Evolutionary conservation across 768 basidiomycete genomes (phyloP).

Genomic region (Boletus vermiculosoides): DNA sequence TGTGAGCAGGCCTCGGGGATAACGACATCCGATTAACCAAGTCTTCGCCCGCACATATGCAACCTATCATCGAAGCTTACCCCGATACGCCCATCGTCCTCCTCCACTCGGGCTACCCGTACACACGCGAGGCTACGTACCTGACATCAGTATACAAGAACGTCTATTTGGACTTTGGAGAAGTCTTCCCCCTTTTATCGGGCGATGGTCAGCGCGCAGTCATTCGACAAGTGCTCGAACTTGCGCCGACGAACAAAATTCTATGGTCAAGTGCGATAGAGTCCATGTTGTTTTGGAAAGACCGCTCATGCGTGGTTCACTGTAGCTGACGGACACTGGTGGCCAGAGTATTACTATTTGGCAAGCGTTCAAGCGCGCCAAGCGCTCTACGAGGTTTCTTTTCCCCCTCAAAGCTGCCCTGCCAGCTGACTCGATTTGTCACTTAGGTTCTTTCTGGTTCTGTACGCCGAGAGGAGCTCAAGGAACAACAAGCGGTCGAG

Average conservation of each 20-base stretch:
- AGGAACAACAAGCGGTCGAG: constrained; percentile 50
- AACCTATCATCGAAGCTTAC: constrained; percentile 63
- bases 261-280: constrained; percentile 69
- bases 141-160: constrained; percentile 69
- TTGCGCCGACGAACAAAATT: constrained; percentile 75
- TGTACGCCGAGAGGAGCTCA: constrained; percentile 49
- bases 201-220: constrained; percentile 58
- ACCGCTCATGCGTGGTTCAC: neutral
- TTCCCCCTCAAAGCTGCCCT: neutral
- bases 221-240: constrained; percentile 63
- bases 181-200: constrained; percentile 71
- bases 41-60: constrained; percentile 65
- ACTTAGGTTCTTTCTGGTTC: constrained; percentile 55
- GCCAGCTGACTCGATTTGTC: constrained; percentile 55
- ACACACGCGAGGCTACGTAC: constrained; percentile 75
- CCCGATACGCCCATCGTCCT: constrained; percentile 63
- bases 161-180: constrained; percentile 78
- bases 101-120: constrained; percentile 77
- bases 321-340: constrained; percentile 40
- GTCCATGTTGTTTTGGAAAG: neutral
- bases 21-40: constrained; percentile 58
- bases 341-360: constrained; percentile 77
- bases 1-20: constrained; percentile 57
- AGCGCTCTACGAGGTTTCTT: constrained; percentile 54
- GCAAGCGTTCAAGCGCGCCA: constrained; percentile 62